phyloP scores from a whole-genome alignment of 1,139 yeast species.

The Candida pseudoviswanathii region DNA sequence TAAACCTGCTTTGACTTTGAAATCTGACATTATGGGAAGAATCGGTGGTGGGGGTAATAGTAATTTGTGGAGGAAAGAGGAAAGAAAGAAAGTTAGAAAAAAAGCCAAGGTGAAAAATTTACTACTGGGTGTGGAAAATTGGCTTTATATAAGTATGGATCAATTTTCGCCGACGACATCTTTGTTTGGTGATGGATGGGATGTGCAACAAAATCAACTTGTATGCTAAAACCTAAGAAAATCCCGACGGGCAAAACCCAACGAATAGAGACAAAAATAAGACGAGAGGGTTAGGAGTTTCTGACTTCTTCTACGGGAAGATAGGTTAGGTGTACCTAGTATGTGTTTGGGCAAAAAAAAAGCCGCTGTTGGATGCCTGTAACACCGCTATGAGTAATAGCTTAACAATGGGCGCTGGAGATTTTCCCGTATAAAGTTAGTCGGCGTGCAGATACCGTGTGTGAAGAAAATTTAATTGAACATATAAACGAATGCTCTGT shows the following conservation, averaged over 20 bases:
- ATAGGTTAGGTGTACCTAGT: neutral
- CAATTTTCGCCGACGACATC: neutral
- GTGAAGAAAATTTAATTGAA: neutral
- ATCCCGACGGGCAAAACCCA: neutral
- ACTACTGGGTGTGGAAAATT: neutral
- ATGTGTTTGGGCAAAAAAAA: neutral
- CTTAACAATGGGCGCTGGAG: neutral
- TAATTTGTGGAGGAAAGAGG: neutral
- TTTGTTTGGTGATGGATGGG: neutral
- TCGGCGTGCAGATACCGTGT: neutral
- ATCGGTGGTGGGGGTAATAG: neutral
- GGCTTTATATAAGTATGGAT: neutral
- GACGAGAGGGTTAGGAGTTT: neutral
- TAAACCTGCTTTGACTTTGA: slow-evolving; percentile 74
- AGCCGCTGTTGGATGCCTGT: neutral
- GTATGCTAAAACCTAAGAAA: neutral
- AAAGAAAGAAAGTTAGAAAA: neutral
- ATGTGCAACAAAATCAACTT: neutral
- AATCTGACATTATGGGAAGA: slow-evolving; percentile 38
- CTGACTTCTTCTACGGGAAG: slow-evolving; percentile 1
- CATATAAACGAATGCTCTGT: too few species aligned
- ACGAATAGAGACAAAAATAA: too few species aligned
- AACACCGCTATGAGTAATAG: neutral
- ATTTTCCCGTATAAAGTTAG: neutral
- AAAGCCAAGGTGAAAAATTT: neutral